phyloP scores from a whole-genome alignment of 2,329 filamentous ascomycete species.

The Monilinia laxa region DNA sequence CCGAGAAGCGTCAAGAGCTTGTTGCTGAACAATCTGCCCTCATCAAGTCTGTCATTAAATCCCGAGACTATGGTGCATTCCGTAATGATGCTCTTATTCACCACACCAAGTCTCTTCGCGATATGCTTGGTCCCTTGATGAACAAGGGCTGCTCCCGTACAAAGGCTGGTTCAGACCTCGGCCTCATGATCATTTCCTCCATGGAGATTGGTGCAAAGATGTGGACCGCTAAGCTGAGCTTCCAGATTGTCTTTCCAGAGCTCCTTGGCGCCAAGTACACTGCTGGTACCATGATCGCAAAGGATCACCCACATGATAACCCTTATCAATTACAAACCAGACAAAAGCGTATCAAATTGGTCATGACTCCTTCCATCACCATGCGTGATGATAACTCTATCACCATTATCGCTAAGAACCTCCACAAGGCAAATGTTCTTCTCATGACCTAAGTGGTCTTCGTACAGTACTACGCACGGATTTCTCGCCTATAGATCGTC shows the following conservation, averaged over 20 bases:
- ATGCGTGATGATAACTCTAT: slow-evolving; percentile 49
- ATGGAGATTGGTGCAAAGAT: slow-evolving; percentile 47
- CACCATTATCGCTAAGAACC: slow-evolving; percentile 23
- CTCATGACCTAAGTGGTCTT: slow-evolving; percentile 32
- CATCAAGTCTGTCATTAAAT: slow-evolving; percentile 44
- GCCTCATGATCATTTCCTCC: slow-evolving; percentile 29
- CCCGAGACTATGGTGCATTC: slow-evolving; percentile 39
- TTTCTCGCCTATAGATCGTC: slow-evolving; percentile 16
- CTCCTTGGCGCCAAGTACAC: slow-evolving; percentile 50
- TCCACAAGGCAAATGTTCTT: slow-evolving; percentile 32
- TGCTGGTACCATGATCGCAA: slow-evolving; percentile 48
- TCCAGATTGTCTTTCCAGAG: slow-evolving; percentile 53
- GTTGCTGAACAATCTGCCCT: slow-evolving; percentile 42
- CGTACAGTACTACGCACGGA: slow-evolving; percentile 4
- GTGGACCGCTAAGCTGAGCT: slow-evolving; percentile 44
- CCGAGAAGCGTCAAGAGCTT: slow-evolving; percentile 39
- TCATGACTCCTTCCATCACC: slow-evolving; percentile 55
- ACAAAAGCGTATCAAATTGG: slow-evolving; percentile 54
- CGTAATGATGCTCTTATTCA: slow-evolving; percentile 27
- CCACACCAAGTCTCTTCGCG: slow-evolving; percentile 40
- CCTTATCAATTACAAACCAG: slow-evolving; percentile 49
- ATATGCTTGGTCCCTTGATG: slow-evolving; percentile 48
- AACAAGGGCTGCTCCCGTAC: slow-evolving; percentile 41
- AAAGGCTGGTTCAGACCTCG: slow-evolving; percentile 45
- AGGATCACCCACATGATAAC: slow-evolving; percentile 45